Evolutionary conservation across 2,329 filamentous ascomycete species (phyloP).

Genomic region (Thermoascus crustaceus): DNA sequence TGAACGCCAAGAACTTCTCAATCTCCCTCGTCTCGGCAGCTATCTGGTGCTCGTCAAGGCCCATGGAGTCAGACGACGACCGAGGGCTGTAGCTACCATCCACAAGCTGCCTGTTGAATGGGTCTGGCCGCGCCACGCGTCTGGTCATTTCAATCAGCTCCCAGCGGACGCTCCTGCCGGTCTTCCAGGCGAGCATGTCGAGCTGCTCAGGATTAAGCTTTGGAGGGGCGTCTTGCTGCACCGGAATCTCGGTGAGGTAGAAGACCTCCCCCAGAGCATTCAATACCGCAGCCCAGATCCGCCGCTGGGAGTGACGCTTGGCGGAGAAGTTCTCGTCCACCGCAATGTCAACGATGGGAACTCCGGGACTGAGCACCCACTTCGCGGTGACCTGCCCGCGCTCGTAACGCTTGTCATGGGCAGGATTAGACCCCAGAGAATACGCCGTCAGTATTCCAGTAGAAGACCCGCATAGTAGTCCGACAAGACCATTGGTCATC

Average conservation of each 20-base stretch:
- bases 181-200: conserved; percentile 66
- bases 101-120: conserved; percentile 58
- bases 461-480: conserved; percentile 76
- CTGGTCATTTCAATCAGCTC: conserved; percentile 69
- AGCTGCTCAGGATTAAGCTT: conserved; percentile 44
- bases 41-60: conserved; percentile 61
- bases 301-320: conserved; percentile 59
- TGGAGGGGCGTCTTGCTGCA: conserved; percentile 42
- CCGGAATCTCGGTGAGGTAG: conserved; percentile 67
- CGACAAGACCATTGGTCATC: conserved; percentile 67
- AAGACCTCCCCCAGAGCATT: conserved; percentile 91
- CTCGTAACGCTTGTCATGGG: conserved; percentile 54
- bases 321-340: conserved; percentile 75
- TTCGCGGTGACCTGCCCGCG: conserved; percentile 75
- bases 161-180: conserved; percentile 74
- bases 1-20: conserved; percentile 63
- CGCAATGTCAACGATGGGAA: conserved; percentile 76
- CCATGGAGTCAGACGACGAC: conserved; percentile 66
- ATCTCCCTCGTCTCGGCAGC: conserved; percentile 72
- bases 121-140: conserved; percentile 62
- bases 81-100: conserved; percentile 73
- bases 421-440: conserved; percentile 56
- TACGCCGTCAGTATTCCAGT: conserved; percentile 76
- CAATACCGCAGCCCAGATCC: conserved; percentile 85
- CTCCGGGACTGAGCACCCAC: conserved; percentile 86